Percentiles rank a stretch among this genome's conserved stretches.
Conservation (phyloP, 768 basidiomycete species). For the Xerocomellus chrysenteron region DNA sequence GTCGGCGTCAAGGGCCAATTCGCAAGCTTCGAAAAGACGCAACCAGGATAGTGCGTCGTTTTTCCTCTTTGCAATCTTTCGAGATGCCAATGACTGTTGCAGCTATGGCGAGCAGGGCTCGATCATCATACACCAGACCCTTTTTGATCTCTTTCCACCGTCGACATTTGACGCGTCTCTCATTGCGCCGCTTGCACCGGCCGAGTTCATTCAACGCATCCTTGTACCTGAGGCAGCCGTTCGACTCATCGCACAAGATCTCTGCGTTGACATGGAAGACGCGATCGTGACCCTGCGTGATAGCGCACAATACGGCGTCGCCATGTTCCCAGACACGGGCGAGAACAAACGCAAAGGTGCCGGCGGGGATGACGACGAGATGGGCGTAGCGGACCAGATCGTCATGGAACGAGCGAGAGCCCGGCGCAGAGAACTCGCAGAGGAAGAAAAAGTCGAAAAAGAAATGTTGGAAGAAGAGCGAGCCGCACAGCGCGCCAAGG, state of each 20-base stretch:
- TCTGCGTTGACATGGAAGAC: slow-evolving; percentile 40
- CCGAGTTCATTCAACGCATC: slow-evolving; percentile 78
- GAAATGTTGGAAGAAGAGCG: slow-evolving; percentile 24
- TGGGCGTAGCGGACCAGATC: slow-evolving; percentile 39
- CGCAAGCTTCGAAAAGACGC: slow-evolving; percentile 73
- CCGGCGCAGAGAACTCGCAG: slow-evolving; percentile 41
- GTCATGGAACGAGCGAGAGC: slow-evolving; percentile 44
- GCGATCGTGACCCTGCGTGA: slow-evolving; percentile 67
- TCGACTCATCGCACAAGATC: slow-evolving; percentile 80
- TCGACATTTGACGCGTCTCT: slow-evolving; percentile 50
- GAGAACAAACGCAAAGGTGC: slow-evolving; percentile 32
- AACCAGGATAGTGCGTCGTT: slow-evolving; percentile 83
- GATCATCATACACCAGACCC: slow-evolving; percentile 73
- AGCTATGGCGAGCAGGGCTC: slow-evolving; percentile 90
- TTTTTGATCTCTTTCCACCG: slow-evolving; percentile 74
- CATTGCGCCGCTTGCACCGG: slow-evolving; percentile 63
- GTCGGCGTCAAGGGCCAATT: slow-evolving; percentile 74
- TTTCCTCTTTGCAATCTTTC: background rate
- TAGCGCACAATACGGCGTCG: slow-evolving; percentile 80
- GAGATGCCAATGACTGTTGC: background rate
- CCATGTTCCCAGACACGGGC: slow-evolving; percentile 68
- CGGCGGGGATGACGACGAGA: slow-evolving; percentile 35
- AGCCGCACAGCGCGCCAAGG: slow-evolving; percentile 23
- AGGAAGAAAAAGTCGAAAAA: slow-evolving; percentile 39
- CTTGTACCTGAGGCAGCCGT: slow-evolving; percentile 89